A percentile compares a stretch with the other conserved stretches of the same genome.
Conservation (phyloP, 768 basidiomycete genomes). For the Lepiota venenata region DNA sequence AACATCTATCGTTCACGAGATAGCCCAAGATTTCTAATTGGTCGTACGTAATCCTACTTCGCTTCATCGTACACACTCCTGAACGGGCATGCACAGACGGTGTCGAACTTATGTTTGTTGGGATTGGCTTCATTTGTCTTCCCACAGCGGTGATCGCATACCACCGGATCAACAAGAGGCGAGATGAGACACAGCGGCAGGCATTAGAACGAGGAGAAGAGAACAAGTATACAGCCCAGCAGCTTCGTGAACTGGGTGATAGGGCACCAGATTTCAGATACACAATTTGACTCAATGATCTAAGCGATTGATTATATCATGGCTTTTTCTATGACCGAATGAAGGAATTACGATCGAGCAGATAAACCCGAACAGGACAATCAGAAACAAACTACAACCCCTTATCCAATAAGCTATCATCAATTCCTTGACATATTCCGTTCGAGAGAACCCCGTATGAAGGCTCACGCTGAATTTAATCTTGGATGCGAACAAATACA, state of each 20-base stretch:
- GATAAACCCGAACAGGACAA: too few relatives aligned
- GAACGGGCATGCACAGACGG: conserved; percentile 38
- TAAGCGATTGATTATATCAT: background rate
- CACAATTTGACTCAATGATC: conserved; percentile 25
- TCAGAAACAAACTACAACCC: too few relatives aligned
- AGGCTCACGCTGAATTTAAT: too few relatives aligned
- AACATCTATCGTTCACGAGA: conserved; percentile 62
- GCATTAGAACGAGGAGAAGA: conserved; percentile 28
- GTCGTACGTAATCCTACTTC: conserved; percentile 43
- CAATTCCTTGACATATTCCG: too few relatives aligned
- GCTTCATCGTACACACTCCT: background rate
- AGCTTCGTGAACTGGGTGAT: conserved; percentile 49
- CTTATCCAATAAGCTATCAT: too few relatives aligned
- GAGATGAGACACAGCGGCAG: conserved; percentile 36
- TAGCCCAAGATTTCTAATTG: conserved; percentile 55
- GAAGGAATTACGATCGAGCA: too few relatives aligned
- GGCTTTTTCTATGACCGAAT: too few relatives aligned
- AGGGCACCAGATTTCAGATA: conserved; percentile 64
- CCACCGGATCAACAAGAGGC: conserved; percentile 48
- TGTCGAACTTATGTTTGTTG: conserved; percentile 65
- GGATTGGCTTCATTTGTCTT: conserved; percentile 54
- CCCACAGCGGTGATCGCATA: conserved; percentile 49
- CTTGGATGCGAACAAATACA: too few relatives aligned
- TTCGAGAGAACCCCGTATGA: too few relatives aligned
- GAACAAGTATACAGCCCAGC: conserved; percentile 29